Conservation (phyloP, 495 filamentous ascomycete genomes). For the Podospora pseudopauciseta region DNA sequence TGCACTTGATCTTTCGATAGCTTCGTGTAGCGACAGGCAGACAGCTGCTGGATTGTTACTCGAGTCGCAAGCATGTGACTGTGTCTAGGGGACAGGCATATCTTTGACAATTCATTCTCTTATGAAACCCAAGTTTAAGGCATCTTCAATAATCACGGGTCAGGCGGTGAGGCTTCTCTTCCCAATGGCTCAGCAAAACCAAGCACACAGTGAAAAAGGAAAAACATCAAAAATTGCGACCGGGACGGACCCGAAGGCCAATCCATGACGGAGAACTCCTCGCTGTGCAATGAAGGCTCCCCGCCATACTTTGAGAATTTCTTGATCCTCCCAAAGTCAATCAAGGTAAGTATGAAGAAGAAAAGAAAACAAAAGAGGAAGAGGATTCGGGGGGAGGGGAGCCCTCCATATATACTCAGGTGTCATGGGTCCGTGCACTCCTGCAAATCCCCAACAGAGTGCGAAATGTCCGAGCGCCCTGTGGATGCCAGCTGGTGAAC, state of each 20-base stretch:
- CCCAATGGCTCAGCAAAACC: conserved; percentile 22
- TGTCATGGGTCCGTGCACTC: conserved; percentile 14
- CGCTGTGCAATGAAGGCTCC: conserved; percentile 28
- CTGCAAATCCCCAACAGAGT: conserved; percentile 11
- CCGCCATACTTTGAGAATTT: conserved; percentile 19
- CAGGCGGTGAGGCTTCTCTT: conserved; percentile 10
- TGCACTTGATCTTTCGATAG: not conserved
- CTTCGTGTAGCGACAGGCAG: not conserved
- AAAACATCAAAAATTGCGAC: conserved; percentile 27
- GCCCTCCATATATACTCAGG: conserved; percentile 6
- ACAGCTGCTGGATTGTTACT: not conserved
- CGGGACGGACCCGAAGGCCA: conserved; percentile 29
- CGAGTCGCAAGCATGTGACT: not conserved
- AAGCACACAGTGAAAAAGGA: conserved; percentile 23
- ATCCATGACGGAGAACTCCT: conserved; percentile 24
- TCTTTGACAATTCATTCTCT: too few relatives aligned
- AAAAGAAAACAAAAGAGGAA: conserved; percentile 24
- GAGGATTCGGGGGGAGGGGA: not conserved
- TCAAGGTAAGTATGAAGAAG: conserved; percentile 31
- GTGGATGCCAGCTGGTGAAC: not conserved
- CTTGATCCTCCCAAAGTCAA: conserved; percentile 24
- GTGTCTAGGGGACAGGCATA: not conserved
- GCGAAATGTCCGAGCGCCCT: not conserved
- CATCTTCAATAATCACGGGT: too few relatives aligned
- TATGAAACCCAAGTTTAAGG: too few relatives aligned